Percentiles rank a stretch among this genome's conserved stretches.
Evolutionary conservation across 306 rosid species (phyloP).

Genomic region (Herpetospermum pedunculosum): DNA sequence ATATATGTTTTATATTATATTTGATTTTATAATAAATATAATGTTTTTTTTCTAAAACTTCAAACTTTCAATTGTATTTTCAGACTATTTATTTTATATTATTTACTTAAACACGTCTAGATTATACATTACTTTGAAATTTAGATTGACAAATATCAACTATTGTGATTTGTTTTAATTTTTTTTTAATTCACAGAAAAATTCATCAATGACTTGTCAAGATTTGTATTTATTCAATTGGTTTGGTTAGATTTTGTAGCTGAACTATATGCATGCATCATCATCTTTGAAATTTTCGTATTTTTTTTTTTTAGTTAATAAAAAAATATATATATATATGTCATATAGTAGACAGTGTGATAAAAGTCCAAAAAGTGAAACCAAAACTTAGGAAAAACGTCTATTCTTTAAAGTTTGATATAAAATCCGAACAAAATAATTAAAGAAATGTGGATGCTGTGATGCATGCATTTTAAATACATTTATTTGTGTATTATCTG

Average conservation of each 20-base stretch:
- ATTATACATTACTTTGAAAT: no score
- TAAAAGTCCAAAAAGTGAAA: background rate
- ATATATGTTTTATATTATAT: no score
- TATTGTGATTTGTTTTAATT: no score
- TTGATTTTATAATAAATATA: background rate
- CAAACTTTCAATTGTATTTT: no score
- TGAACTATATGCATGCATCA: background rate
- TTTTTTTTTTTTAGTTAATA: background rate
- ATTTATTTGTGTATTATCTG: background rate
- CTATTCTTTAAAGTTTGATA: background rate
- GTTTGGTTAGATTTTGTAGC: background rate
- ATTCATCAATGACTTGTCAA: background rate
- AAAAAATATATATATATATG: no score
- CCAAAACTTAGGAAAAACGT: background rate
- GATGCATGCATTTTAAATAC: slow-evolving; percentile 1
- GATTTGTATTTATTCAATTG: background rate
- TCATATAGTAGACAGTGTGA: no score
- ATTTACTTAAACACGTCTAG: no score
- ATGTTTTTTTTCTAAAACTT: background rate
- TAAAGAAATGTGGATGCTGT: background rate
- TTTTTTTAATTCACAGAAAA: no score
- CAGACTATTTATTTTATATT: no score
- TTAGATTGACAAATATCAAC: background rate
- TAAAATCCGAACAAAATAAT: background rate
- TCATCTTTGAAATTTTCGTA: background rate